These are phyloP conservation scores for Neohortaea acidophila DNA, from an alignment of 495 filamentous ascomycete genomes.

Conservation along the genomic window DNA sequence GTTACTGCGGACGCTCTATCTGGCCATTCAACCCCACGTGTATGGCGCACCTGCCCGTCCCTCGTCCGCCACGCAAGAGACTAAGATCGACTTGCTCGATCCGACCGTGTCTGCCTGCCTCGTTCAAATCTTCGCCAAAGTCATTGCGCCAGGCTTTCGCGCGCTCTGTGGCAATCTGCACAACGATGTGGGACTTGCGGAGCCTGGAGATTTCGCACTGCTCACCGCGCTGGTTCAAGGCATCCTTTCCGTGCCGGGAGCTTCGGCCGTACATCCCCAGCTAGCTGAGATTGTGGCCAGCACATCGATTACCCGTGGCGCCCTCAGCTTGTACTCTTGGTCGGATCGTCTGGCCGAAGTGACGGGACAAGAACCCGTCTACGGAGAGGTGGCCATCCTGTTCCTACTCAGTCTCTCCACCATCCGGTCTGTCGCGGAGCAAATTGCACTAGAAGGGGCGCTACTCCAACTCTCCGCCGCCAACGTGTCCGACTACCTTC, in stretches of 20 bases:
- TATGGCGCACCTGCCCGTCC: conserved; percentile 5
- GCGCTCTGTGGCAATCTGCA: conserved; percentile 63
- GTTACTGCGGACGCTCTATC: conserved; percentile 70
- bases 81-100: conserved; percentile 5
- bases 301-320: conserved; percentile 54
- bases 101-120: conserved; percentile 35
- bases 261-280: conserved; percentile 45
- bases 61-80: background rate
- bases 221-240: conserved; percentile 80
- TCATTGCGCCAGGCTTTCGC: conserved; percentile 66
- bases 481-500: conserved; percentile 54
- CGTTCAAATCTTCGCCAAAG: conserved; percentile 55
- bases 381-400: conserved; percentile 73
- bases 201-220: conserved; percentile 61
- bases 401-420: conserved; percentile 79
- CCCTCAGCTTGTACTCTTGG: conserved; percentile 85
- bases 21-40: conserved; percentile 53
- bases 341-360: conserved; percentile 49
- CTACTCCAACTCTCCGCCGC: conserved; percentile 64
- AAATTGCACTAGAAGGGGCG: conserved; percentile 70
- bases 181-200: conserved; percentile 25
- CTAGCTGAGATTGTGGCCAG: conserved; percentile 47
- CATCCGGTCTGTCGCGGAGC: conserved; percentile 70
- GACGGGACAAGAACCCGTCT: conserved; percentile 66
- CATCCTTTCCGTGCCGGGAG: conserved; percentile 54